Base-by-base conservation (phyloP, 225 moss, liverwort and hornwort genomes). In the Polytrichum formosum region DNA sequence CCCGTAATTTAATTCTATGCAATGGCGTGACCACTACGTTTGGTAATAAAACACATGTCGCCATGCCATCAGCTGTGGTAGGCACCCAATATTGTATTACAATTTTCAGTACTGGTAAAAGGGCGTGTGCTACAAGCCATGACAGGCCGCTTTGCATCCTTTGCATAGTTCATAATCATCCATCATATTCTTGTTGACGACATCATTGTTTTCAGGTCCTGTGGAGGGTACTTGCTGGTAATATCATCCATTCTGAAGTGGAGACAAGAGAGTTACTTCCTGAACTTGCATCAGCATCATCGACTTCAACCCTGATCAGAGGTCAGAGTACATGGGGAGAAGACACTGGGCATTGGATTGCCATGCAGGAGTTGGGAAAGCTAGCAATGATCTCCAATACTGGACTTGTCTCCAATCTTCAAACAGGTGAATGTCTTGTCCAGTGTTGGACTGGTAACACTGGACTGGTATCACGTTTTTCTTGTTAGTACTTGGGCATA, bases 231-330 rank as follows among this genome's bases (percentile, higher is more conserved):
- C 76, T 97, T 74, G 91, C 92, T 56, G 89, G 83, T 63, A 97
- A 97, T 58, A 84, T 97, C 54, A 81, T 81, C 59, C 97, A 97
- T 75, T 92, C 88, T 70, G 97, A 97, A 72, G 92, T 97, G 68
- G 92, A 92, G 75, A 94, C 94, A 54, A 86, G 97, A 76, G 92
- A 91, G 72, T 79, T 84, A 62, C 66, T 69, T 53, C 83, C 37
- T 67, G 89, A 91, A 37, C 62, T 82, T 68, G 90, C 82, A 33
- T 85, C 89, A 54, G 88, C 88, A 9, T 92, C 92, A 28, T 68
- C 82, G 65, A 70, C 80, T 71, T 76, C 79, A 63, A 74, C 63
- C 27, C 75, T 80, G 37, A 37, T 76, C 63, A 77, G 78, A 62
- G 73, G 78, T 62, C 73, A 72, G 63, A 77, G 71, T 54, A 20